A percentile compares a stretch with the other conserved stretches of the same genome.
Evolutionary conservation across 352 stramenopile species (phyloP).

Genomic region (Pythium oligandrum): DNA sequence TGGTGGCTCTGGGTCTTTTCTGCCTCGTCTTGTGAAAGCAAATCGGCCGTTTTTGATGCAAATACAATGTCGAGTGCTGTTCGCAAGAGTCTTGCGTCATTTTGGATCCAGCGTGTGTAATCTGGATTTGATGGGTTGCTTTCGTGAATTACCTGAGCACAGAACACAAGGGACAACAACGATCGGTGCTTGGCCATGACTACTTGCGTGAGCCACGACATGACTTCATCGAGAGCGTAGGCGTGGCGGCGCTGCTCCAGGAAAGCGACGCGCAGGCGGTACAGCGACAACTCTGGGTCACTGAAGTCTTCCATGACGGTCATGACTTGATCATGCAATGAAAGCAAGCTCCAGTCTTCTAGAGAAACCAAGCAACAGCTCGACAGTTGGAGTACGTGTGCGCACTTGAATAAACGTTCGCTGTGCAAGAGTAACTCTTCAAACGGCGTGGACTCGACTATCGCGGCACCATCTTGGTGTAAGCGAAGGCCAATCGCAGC

Average conservation of each 20-base stretch:
- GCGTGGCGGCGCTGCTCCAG: constrained; percentile 30
- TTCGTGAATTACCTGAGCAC: constrained; percentile 47
- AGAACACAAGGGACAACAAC: constrained; percentile 28
- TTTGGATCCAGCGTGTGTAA: constrained; percentile 56
- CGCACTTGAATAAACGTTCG: constrained; percentile 57
- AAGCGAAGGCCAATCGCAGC: constrained; percentile 25
- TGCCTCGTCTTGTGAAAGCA: background rate
- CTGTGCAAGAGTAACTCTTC: constrained; percentile 44
- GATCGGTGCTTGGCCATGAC: constrained; percentile 7
- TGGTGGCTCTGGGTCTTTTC: constrained; percentile 10
- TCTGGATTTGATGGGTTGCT: constrained; percentile 52
- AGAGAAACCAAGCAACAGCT: constrained; percentile 36
- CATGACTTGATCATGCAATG: constrained; percentile 51
- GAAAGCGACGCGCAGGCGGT: constrained; percentile 49
- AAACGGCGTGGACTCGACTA: constrained; percentile 28
- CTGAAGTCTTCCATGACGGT: constrained; percentile 23
- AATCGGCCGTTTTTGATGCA: constrained; percentile 7
- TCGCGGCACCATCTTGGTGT: constrained; percentile 8
- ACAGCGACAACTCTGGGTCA: constrained; percentile 11
- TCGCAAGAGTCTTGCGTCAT: constrained; percentile 39
- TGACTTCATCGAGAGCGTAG: constrained; percentile 44
- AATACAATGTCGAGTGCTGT: constrained; percentile 57
- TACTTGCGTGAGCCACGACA: constrained; percentile 41
- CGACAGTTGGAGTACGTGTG: constrained; percentile 39
- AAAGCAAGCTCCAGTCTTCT: constrained; percentile 50